phyloP scores from a whole-genome alignment of 495 filamentous ascomycete genomes.

The Aspergillus olivimuriae region DNA sequence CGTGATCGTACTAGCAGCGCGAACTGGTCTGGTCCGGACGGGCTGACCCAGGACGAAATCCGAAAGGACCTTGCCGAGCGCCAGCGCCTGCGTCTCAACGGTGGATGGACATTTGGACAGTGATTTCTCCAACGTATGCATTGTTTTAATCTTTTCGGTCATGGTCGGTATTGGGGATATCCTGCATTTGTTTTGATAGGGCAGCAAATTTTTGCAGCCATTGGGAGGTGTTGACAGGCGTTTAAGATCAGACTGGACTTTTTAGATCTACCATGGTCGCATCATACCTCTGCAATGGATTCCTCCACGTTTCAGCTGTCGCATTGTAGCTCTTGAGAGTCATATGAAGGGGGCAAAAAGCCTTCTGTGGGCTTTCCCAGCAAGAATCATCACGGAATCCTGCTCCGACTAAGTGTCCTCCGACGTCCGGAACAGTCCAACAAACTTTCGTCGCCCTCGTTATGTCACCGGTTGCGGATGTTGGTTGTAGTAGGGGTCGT shows the following conservation, averaged over 20 bases:
- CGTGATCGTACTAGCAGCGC: slow-evolving; percentile 84
- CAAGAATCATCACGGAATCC: no score
- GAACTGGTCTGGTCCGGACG: slow-evolving; percentile 82
- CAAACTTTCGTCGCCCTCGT: no score
- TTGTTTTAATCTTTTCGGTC: neutral
- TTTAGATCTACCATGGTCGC: neutral
- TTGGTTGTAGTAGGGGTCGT: no score
- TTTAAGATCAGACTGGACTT: neutral
- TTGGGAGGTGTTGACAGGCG: neutral
- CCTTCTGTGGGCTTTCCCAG: no score
- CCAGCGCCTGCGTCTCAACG: slow-evolving; percentile 72
- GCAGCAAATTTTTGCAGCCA: neutral
- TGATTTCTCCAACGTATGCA: neutral
- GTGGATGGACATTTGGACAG: slow-evolving; percentile 67
- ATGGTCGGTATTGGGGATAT: neutral
- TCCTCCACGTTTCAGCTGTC: no score
- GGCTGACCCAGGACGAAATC: slow-evolving; percentile 84
- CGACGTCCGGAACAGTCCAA: no score
- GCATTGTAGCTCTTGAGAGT: no score
- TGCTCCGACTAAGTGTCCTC: no score
- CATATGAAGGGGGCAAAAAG: no score
- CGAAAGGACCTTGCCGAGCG: slow-evolving; percentile 71
- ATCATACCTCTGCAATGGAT: no score
- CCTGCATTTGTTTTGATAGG: neutral
- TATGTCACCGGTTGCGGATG: no score